phyloP scores from a whole-genome alignment of 148 eudicot genomes.

The Rhododendron griersonianum region DNA sequence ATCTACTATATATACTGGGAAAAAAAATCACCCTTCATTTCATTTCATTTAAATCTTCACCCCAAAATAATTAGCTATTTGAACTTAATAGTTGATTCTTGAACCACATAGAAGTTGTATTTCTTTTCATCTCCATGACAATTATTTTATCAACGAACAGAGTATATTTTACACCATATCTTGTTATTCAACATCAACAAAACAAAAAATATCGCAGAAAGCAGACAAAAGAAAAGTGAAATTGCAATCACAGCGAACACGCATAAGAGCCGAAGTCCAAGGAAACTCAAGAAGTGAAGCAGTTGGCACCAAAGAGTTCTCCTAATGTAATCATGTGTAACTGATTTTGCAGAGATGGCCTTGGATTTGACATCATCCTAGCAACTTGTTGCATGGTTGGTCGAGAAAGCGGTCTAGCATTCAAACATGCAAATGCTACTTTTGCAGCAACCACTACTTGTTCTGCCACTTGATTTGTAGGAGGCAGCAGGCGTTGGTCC shows the following conservation, averaged over 20 bases:
- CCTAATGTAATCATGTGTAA: too few species aligned
- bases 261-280: neutral
- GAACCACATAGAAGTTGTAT: neutral
- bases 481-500: too few species aligned
- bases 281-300: neutral
- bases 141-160: too few species aligned
- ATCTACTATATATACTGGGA: too few species aligned
- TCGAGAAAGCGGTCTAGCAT: neutral
- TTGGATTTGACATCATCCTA: neutral
- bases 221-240: neutral
- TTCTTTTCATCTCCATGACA: neutral
- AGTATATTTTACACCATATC: neutral
- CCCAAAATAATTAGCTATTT: neutral
- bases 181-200: too few species aligned
- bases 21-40: too few species aligned
- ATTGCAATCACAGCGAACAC: neutral
- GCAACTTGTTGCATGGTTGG: constrained; percentile 4
- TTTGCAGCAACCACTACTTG: neutral
- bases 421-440: neutral
- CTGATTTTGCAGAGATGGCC: too few species aligned
- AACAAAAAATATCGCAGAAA: too few species aligned
- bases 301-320: too few species aligned
- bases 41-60: too few species aligned
- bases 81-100: neutral
- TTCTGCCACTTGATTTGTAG: too few species aligned